Base-by-base conservation (phyloP, 768 basidiomycete species). In the Mycena maculata region DNA sequence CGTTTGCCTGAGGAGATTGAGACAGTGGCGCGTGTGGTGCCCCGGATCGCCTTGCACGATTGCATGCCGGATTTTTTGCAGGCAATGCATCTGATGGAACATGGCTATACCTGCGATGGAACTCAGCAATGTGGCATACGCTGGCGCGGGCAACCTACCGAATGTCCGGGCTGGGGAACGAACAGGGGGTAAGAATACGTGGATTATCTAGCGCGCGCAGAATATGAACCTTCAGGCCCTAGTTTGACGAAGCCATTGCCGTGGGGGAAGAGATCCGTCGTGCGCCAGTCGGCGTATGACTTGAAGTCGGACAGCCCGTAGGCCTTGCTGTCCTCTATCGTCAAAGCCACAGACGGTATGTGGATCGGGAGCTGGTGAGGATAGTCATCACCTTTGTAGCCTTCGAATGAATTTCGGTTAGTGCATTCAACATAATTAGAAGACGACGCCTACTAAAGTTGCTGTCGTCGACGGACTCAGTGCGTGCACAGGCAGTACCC, bases 61-160 rank as follows among this genome's bases (percentile, higher is more conserved):
- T 7, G 76, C 73, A 12, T 47, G 47, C 10, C 77, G 75, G 49
- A 80, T 66, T 13, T 65, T 60, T 64, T 76, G 71, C 11, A 81
- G 66, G 52, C 78, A 81, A 54, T 78, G 78, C 60, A 79, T 65
- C 71, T 79, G 73, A 72, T 79, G 79, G 68, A 74, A 78, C 75
- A 78, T 76, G 31, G 76, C 65, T 25, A 72, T 49, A n/a, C 74
- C 73, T 67, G 44, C 20, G 25, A 23, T 20, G 11, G 1, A 28
- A 1, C 27, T 36, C 23, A 42, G 22, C 23, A 11, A 25, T 47
- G n/a, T 39, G 25, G 25, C 22, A 58, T 20, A 28, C 23, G 33
- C 25, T 30, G 16, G 60, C 18, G 22, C 18, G 23, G 2, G 7
- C 1, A 12, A 44, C 11, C 2, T 56, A 67, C 65, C 65, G 23